Evolutionary conservation across 2,329 filamentous ascomycete genomes (phyloP).

Genomic region (Colletotrichum phormii): DNA sequence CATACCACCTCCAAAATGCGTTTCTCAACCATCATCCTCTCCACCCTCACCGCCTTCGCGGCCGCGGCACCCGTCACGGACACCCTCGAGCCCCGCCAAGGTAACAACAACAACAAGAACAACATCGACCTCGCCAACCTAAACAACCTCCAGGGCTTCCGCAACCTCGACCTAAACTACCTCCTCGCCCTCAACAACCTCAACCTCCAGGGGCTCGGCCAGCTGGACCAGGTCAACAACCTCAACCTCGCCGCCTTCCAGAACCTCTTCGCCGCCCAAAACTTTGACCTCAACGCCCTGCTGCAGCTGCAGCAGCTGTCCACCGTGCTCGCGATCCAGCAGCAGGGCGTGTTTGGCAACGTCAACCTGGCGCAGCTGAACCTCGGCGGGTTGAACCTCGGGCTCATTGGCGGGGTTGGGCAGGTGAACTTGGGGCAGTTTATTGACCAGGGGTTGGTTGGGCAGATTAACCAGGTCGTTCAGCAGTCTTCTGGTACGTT

Average conservation of each 20-base stretch:
- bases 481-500: conserved; percentile 35
- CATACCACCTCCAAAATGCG: conserved; percentile 58
- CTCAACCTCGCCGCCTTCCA: conserved; percentile 58
- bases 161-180: conserved; percentile 56
- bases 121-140: conserved; percentile 54
- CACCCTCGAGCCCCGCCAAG: conserved; percentile 54
- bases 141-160: conserved; percentile 54
- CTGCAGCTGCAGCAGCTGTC: conserved; percentile 56
- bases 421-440: conserved; percentile 45
- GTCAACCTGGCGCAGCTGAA: conserved; percentile 44
- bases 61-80: conserved; percentile 55
- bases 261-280: conserved; percentile 52
- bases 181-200: conserved; percentile 60
- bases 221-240: conserved; percentile 46
- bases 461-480: conserved; percentile 45
- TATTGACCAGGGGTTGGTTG: conserved; percentile 42
- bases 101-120: conserved; percentile 50
- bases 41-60: conserved; percentile 57
- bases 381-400: conserved; percentile 45
- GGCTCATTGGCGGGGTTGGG: conserved; percentile 43
- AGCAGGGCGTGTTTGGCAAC: conserved; percentile 45
- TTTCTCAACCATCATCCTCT: conserved; percentile 57
- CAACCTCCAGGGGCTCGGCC: conserved; percentile 55
- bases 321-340: conserved; percentile 49
- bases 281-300: conserved; percentile 54